Evolutionary conservation across 805 yeast species (phyloP).

Genomic region (Candida pini): DNA sequence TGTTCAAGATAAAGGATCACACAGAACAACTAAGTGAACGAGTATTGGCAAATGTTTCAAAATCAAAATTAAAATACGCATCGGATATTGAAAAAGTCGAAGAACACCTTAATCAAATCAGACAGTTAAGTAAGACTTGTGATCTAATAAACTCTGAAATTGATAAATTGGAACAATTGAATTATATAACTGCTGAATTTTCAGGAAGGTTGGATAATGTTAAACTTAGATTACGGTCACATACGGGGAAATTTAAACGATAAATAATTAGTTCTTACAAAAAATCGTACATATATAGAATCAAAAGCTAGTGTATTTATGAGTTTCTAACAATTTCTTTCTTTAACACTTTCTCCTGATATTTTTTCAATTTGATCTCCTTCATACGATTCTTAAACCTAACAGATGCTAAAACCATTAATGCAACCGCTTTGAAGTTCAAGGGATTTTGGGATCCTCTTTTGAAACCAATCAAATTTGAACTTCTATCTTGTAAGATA

Average conservation of each 20-base stretch:
- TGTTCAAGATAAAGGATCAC: slow-evolving; percentile 56
- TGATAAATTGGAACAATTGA: slow-evolving; percentile 29
- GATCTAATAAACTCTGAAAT: slow-evolving; percentile 25
- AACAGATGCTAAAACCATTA: slow-evolving; percentile 33
- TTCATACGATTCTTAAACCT: slow-evolving; percentile 30
- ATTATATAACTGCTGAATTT: slow-evolving; percentile 27
- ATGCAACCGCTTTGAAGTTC: slow-evolving; percentile 24
- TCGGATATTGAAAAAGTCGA: slow-evolving; percentile 17
- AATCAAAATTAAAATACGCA: slow-evolving; percentile 20
- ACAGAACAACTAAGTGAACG: slow-evolving; percentile 35
- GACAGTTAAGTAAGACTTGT: slow-evolving; percentile 18
- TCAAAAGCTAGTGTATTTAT: neutral
- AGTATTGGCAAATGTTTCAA: slow-evolving; percentile 22
- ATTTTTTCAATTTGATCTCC: slow-evolving; percentile 14
- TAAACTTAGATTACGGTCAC: slow-evolving; percentile 14
- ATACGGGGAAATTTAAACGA: slow-evolving; percentile 10
- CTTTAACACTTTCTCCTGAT: slow-evolving; percentile 14
- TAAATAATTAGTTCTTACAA: neutral
- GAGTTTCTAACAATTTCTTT: slow-evolving; percentile 11
- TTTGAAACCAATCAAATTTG: neutral
- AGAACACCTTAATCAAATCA: slow-evolving; percentile 14
- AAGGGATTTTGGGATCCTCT: slow-evolving; percentile 8
- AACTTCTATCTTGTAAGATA: slow-evolving; percentile 15
- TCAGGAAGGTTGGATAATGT: slow-evolving; percentile 17
- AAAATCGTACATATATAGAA: neutral